phyloP scores from a whole-genome alignment of 495 filamentous ascomycete species.

The Chaetomium cochliodes region DNA sequence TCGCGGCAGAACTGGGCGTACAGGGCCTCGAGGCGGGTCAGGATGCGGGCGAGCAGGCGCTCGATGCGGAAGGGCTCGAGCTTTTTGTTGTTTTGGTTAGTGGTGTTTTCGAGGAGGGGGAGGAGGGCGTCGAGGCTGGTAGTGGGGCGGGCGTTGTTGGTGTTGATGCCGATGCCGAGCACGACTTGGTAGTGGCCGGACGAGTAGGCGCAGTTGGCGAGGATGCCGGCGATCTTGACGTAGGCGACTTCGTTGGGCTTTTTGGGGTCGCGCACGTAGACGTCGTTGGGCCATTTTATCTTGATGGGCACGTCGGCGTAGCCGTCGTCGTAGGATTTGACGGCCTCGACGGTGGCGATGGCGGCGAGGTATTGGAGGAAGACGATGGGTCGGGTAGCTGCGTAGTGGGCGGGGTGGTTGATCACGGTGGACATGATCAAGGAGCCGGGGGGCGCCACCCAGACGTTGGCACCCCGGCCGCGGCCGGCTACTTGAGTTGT shows the following conservation, averaged over 20 bases:
- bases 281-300: slow-evolving; percentile 97
- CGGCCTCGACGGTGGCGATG: slow-evolving; percentile 82
- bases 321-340: slow-evolving; percentile 68
- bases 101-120: slow-evolving; percentile 33
- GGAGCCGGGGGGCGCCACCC: slow-evolving; percentile 85
- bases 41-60: slow-evolving; percentile 77
- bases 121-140: slow-evolving; percentile 78
- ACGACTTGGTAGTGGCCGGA: slow-evolving; percentile 80
- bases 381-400: slow-evolving; percentile 74
- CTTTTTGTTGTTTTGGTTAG: too few relatives aligned
- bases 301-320: slow-evolving; percentile 76
- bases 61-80: slow-evolving; percentile 67
- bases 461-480: slow-evolving; percentile 88
- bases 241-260: slow-evolving; percentile 60
- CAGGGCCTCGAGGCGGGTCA: slow-evolving; percentile 74
- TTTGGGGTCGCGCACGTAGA: slow-evolving; percentile 76
- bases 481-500: slow-evolving; percentile 89
- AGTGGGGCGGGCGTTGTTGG: slow-evolving; percentile 80
- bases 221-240: slow-evolving; percentile 90
- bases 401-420: slow-evolving; percentile 71
- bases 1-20: slow-evolving; percentile 69
- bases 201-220: slow-evolving; percentile 84
- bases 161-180: slow-evolving; percentile 85
- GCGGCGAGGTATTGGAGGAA: slow-evolving; percentile 94
- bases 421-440: slow-evolving; percentile 86